Evolutionary conservation across 192 early-diverging fungal genomes (phyloP), one percentile per base, ranked within the genome.

Genomic region (Umbelopsis sp.): DNA sequence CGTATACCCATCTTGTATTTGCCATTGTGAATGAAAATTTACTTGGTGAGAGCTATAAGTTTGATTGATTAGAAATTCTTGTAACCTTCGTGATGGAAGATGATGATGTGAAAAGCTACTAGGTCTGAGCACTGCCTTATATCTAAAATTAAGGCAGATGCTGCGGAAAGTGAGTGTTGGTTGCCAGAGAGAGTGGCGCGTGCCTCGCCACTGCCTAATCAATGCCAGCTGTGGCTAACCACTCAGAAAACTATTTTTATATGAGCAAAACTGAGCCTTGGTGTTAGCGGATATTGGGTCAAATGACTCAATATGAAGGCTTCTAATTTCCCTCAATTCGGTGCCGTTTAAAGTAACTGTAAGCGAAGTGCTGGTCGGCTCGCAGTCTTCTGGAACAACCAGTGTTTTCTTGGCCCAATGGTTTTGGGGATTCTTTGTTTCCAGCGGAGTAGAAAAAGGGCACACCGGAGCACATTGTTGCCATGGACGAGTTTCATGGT

Each of bases 1-100:
- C 56, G 31, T 62, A 62, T 17, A 62, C 56, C 56, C 56, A 62
- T 62, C 31, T 26, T 29, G 56, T 29, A 7, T 26, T 62, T 10
- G 56, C 56, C 56, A 62, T 56, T 31, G 14, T 62, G 56, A 41
- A 41, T 41, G 12, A 34, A 34, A 17, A 34, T 31, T 36, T 32
- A 16, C 6, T 49, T 49, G 17, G 20, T 16, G n/a, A 9, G 5
- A 0, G 7, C 12, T 49, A 17, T 49, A 6, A 17, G 47, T 17
- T 17, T 49, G 47, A n/a, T 49, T 49, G 3, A 1, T 9, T 49
- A 4, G 47, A 49, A 49, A n/a, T 7, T 17, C 47, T 49, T 49
- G 47, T 41, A 16, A 49, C 14, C 2, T n/a, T 49, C 5, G 14
- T 5, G 20, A n/a, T 17, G 47, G n/a, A 17, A 49, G 47, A 16